Percentiles rank a stretch among this genome's conserved stretches.
Evolutionary conservation across 768 basidiomycete genomes (phyloP).

Genomic region (Lactifluus pinguis): DNA sequence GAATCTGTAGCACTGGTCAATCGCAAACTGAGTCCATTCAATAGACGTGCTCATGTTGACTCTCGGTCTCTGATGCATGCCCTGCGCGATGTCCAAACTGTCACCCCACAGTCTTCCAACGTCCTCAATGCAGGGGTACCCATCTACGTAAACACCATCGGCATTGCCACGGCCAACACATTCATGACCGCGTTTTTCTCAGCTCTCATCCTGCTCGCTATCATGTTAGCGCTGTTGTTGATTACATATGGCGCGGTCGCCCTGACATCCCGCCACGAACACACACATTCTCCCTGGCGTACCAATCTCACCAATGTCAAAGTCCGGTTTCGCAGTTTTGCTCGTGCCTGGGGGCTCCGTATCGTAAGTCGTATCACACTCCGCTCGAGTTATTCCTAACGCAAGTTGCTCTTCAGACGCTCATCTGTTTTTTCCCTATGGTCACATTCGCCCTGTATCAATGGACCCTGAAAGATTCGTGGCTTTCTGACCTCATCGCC

Average conservation of each 20-base stretch:
- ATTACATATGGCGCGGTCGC: slow-evolving; percentile 40
- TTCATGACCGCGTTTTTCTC: slow-evolving; percentile 85
- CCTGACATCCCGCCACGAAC: slow-evolving; percentile 12
- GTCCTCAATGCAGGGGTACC: slow-evolving; percentile 74
- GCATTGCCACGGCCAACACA: slow-evolving; percentile 78
- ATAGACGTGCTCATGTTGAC: slow-evolving; percentile 21
- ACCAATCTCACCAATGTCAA: slow-evolving; percentile 21
- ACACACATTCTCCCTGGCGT: slow-evolving; percentile 19
- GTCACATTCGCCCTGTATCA: slow-evolving; percentile 78
- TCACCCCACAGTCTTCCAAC: slow-evolving; percentile 54
- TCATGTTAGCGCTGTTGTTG: slow-evolving; percentile 42
- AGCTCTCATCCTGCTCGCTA: slow-evolving; percentile 56
- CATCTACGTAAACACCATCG: slow-evolving; percentile 66
- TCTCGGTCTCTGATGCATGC: slow-evolving; percentile 5
- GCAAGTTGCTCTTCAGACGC: slow-evolving; percentile 31
- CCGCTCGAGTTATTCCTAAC: not conserved
- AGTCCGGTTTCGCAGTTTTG: slow-evolving; percentile 37
- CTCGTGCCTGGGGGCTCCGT: slow-evolving; percentile 54
- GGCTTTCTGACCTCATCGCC: slow-evolving; percentile 75
- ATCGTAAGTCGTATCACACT: slow-evolving; percentile 39
- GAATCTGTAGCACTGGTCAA: slow-evolving; percentile 71
- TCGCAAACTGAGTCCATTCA: slow-evolving; percentile 74
- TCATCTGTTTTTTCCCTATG: slow-evolving; percentile 62
- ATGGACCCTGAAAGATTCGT: slow-evolving; percentile 86
- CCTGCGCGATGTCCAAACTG: slow-evolving; percentile 45